A percentile compares a stretch with the other conserved stretches of the same genome.
Conservation (phyloP, 2,329 filamentous ascomycete genomes). For the Cadophora sp. region DNA sequence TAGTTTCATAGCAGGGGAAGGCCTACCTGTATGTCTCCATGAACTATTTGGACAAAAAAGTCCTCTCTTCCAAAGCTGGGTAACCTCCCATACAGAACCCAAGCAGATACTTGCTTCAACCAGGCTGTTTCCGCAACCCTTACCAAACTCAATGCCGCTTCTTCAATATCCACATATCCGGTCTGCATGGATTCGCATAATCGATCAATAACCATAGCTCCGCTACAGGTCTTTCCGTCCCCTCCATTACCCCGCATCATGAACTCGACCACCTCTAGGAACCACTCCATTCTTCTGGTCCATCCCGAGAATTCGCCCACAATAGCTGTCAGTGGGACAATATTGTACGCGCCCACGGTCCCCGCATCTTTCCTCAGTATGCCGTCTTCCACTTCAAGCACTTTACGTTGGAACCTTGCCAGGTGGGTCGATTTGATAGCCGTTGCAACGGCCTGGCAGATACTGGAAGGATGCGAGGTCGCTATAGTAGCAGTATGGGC, state of each 20-base stretch:
- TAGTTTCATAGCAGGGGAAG: not conserved
- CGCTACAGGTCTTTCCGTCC: constrained; percentile 57
- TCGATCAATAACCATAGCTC: constrained; percentile 77
- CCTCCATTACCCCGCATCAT: constrained; percentile 56
- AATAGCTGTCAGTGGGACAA: constrained; percentile 87
- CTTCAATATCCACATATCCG: constrained; percentile 86
- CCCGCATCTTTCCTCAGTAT: constrained; percentile 79
- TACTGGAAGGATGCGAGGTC: constrained; percentile 75
- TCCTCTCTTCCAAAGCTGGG: constrained; percentile 80
- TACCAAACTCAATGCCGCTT: constrained; percentile 75
- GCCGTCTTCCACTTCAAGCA: constrained; percentile 81
- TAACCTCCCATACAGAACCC: constrained; percentile 87
- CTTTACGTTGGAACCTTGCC: constrained; percentile 79
- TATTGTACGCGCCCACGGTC: constrained; percentile 89
- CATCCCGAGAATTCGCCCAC: constrained; percentile 87
- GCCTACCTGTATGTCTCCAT: constrained; percentile 46
- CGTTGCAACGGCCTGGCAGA: constrained; percentile 87
- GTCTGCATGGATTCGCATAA: constrained; percentile 81
- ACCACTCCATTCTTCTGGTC: constrained; percentile 85
- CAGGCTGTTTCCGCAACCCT: constrained; percentile 84
- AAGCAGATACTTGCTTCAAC: constrained; percentile 88
- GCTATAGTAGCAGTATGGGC: constrained; percentile 71
- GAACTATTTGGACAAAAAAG: constrained; percentile 75
- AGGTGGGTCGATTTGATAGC: constrained; percentile 79
- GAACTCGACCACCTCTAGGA: constrained; percentile 75